These are phyloP conservation scores for Suaeda aralocaspica DNA, from an alignment of 148 eudicot species.

Conservation along the genomic window DNA sequence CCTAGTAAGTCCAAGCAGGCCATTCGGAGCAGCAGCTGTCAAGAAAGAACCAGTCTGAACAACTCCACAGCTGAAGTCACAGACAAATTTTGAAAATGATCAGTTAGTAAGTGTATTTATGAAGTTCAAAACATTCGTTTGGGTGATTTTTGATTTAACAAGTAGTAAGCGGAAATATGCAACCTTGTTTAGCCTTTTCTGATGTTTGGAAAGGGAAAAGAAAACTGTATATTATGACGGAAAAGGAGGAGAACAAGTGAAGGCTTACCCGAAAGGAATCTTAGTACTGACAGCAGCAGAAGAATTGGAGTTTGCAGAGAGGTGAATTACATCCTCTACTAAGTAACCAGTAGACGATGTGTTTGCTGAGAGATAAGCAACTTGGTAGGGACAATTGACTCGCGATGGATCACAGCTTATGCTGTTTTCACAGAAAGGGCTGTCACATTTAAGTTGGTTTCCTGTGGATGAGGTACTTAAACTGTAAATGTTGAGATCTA, in stretches of 20 bases:
- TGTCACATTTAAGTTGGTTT: conserved; percentile 48
- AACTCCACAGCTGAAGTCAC: conserved; percentile 66
- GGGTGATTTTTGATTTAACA: too few species aligned
- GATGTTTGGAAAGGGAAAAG: too few species aligned
- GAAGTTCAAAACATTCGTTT: not conserved
- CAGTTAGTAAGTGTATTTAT: not conserved
- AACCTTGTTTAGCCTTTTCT: too few species aligned
- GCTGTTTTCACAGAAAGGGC: conserved; percentile 36
- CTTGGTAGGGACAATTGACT: conserved; percentile 50
- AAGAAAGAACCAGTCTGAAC: conserved; percentile 77
- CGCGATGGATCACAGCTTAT: conserved; percentile 29
- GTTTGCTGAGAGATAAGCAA: conserved; percentile 49
- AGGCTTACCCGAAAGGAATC: conserved; percentile 67
- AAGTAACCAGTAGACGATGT: conserved; percentile 74
- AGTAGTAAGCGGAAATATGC: too few species aligned
- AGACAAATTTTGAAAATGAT: not conserved
- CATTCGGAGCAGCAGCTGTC: conserved; percentile 82
- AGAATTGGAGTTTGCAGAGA: conserved; percentile 42
- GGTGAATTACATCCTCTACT: conserved; percentile 71
- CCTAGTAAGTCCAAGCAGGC: conserved; percentile 83
- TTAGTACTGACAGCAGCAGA: conserved; percentile 36
- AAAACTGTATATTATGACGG: not conserved
- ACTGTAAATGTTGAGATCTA: conserved; percentile 52
- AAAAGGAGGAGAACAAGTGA: not conserved
- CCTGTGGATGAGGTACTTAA: conserved; percentile 65